Evolutionary conservation across 2,329 filamentous ascomycete species (phyloP), one percentile per base, ranked within the genome.

Genomic region (Colletotrichum endophyticum): DNA sequence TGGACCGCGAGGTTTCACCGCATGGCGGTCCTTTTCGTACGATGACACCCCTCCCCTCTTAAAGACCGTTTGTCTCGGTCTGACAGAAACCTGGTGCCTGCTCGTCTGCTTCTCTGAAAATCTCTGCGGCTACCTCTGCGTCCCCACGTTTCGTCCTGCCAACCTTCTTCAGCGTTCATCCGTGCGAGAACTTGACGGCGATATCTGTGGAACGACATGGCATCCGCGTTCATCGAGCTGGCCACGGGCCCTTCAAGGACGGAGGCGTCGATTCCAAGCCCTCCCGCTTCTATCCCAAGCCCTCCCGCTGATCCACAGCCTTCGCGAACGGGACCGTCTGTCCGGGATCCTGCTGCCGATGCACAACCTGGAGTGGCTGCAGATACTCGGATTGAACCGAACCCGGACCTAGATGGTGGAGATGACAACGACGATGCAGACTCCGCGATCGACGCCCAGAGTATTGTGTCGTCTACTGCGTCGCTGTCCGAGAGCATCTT

Each of bases 401-500:
- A 73, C 28, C 71, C 71, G 6, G 22, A 30, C 2, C 30, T 73
- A 1, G 57, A n/a, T 13, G 68, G 78, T 11, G 77, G 79, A 11
- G 76, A 78, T 28, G 80, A 79, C 12, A 80, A 79, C 12, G 76
- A 78, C 34, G 81, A 81, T 27, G 72, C 27, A 32, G 81, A 82
- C 44, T 82, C 81, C 2, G 79, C 81, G 16, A 70, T 81, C 30
- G 80, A 77, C 11, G 77, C 80, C 13, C 77, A 78, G 80, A 15
- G 71, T 19, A n/a, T 73, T 19, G 57, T 28, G 2, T 73, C 66
- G 15, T 84, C 82, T 4, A 84, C 82, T 1, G 79, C 80, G 3
- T 85, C 84, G 16, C 78, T 85, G 5, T 80, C 81, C 6, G 81
- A 82, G 8, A 84, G 82, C 73, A 82, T 84, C 44, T 80, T 82